phyloP scores from a whole-genome alignment of 1,284 basidiomycete genomes.

The Phylloboletellus chloephorus region DNA sequence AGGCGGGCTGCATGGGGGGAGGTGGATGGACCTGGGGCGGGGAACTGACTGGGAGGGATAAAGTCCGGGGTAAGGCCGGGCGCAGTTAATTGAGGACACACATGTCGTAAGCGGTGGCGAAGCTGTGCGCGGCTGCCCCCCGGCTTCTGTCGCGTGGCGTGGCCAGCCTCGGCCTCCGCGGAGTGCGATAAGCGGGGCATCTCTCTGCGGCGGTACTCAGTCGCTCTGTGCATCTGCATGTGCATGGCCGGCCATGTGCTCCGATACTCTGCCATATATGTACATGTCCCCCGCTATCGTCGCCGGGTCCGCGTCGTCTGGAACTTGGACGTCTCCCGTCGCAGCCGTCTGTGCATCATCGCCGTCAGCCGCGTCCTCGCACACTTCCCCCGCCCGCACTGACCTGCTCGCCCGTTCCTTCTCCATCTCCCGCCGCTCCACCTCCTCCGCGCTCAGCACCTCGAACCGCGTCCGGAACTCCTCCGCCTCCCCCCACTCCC shows the following conservation, averaged over 20 bases:
- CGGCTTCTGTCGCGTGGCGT: no score
- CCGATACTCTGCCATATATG: no score
- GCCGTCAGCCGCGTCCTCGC: constrained; percentile 4
- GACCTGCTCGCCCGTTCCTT: constrained; percentile 73
- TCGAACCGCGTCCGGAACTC: constrained; percentile 91
- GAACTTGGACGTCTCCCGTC: constrained; percentile 72
- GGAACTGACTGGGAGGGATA: constrained; percentile 14
- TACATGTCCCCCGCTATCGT: no score
- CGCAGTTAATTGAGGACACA: constrained; percentile 23
- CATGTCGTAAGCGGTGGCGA: constrained; percentile 25
- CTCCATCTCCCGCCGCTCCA: constrained; percentile 81
- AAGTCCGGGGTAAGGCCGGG: constrained; percentile 31
- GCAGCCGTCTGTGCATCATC: constrained; percentile 46
- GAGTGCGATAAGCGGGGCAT: constrained; percentile 26
- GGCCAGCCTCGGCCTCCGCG: constrained; percentile 21
- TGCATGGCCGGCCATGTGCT: no score
- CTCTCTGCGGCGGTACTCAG: no score
- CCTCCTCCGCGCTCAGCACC: constrained; percentile 82
- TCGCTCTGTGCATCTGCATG: constrained; percentile 2
- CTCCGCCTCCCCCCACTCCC: constrained; percentile 90
- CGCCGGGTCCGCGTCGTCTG: constrained; percentile 50
- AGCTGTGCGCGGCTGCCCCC: constrained; percentile 20
- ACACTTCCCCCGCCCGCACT: constrained; percentile 22
- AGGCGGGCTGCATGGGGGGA: constrained; percentile 51
- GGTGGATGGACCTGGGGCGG: constrained; percentile 8